Base-by-base conservation (phyloP, 257 asterid genomes). In the Coffea canephora region DNA sequence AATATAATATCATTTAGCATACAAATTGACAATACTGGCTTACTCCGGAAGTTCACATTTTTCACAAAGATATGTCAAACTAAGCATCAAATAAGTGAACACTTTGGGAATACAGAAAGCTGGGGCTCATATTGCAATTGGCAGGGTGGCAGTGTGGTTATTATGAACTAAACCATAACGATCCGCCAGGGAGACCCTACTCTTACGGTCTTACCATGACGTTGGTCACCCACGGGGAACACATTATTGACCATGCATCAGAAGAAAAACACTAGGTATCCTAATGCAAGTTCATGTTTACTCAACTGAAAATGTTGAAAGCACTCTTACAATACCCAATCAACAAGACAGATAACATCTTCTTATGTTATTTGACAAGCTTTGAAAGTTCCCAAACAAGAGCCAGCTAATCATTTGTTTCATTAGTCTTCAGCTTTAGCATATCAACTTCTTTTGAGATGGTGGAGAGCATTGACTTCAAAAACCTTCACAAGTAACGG, bases 1-100 rank as follows among this genome's bases (percentile, higher is more conserved):
- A 75, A 52, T 21, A 11, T 54, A 15, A 72, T 80, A 64, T 80
- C 41, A 68, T 48, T 77, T 52, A 77, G 50, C 23, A 15, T 16
- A 23, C 19, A 3, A 55, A 55, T 1, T 18, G 3, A 55, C 62
- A 55, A 55, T 55, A 1, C 57, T 15, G 4, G 21, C 62, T 4
- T 55, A 55, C 62, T 6, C 18, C 1, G 5, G 18, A 8, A 1
- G 23, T 55, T 3, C 5, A 18, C 21, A 55, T 2, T 3, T 15
- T 55, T 4, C 62, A 55, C 62, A 55, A 8, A 55, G 6, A 55
- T 15, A 15, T 18, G 18, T 55, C n/a, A 55, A 18, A 55, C 23
- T 18, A 18, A 55, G 62, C 23, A 61, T 18, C 5, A 10, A 61
- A 61, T 7, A 21, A 61, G 12, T 61, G 12, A 13, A 55, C 18